Evolutionary conservation across 768 basidiomycete genomes (phyloP).

Genomic region (Amanita fuliginea): DNA sequence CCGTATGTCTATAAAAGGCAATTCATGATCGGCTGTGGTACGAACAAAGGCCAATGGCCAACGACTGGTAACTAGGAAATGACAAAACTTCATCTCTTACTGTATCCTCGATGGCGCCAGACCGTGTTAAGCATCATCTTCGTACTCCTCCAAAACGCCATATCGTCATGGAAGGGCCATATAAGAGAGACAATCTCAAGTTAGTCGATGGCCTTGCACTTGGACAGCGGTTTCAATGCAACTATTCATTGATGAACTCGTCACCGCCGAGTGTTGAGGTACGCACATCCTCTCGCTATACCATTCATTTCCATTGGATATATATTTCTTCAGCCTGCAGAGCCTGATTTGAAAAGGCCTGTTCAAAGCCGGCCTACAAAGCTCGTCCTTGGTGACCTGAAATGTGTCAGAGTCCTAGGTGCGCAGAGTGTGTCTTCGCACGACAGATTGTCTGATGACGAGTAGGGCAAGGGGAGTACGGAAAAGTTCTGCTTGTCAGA

Average conservation of each 20-base stretch:
- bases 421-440: slow-evolving; percentile 1
- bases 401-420: slow-evolving; percentile 32
- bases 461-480: slow-evolving; percentile 30
- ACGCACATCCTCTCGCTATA: neutral
- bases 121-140: neutral
- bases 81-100: neutral
- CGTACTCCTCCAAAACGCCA: neutral
- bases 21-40: neutral
- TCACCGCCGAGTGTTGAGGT: neutral
- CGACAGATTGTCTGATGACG: neutral
- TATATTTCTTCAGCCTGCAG: neutral
- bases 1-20: neutral
- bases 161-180: neutral
- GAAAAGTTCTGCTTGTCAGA: slow-evolving; percentile 31
- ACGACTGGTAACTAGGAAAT: too few relatives aligned
- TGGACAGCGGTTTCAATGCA: neutral
- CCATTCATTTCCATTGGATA: neutral
- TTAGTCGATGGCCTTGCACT: neutral
- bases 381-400: slow-evolving; percentile 25
- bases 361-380: slow-evolving; percentile 24
- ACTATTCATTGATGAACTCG: neutral
- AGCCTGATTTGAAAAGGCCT: slow-evolving; percentile 13
- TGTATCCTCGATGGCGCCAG: neutral
- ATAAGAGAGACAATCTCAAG: neutral
- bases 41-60: neutral